Evolutionary conservation across 139 green algal genomes (phyloP).

Genomic region (Ettlia oleoabundans): DNA sequence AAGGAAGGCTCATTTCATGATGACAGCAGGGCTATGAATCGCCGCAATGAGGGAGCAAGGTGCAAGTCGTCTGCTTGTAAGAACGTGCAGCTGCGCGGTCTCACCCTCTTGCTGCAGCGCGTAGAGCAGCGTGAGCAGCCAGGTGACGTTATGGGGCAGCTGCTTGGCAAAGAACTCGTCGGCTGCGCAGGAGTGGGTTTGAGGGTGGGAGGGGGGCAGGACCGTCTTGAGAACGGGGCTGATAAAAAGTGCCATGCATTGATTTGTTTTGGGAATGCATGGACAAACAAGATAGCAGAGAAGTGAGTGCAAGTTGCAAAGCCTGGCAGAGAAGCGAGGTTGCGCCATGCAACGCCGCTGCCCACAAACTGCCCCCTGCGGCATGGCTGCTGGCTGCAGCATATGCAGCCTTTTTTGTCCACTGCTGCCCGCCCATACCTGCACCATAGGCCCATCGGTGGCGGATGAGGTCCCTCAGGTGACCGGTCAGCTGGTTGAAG

Average conservation of each 20-base stretch:
- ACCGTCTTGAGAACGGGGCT: neutral
- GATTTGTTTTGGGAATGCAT: too few relatives aligned
- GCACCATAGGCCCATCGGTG: conserved; percentile 67
- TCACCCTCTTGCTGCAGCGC: conserved; percentile 67
- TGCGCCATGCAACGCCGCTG: too few relatives aligned
- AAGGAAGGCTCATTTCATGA: too few relatives aligned
- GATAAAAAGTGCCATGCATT: neutral
- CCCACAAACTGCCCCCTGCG: too few relatives aligned
- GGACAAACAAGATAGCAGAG: too few relatives aligned
- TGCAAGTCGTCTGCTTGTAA: too few relatives aligned
- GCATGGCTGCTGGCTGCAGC: too few relatives aligned
- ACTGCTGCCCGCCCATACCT: neutral
- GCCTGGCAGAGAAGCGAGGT: too few relatives aligned
- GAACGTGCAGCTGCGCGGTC: too few relatives aligned
- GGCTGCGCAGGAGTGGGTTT: conserved; percentile 18
- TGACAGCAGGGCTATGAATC: too few relatives aligned
- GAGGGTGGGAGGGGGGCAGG: neutral
- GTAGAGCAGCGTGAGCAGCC: conserved; percentile 79
- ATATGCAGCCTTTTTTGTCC: neutral
- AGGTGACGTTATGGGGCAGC: conserved; percentile 84
- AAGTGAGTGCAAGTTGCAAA: too few relatives aligned
- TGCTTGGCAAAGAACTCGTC: conserved; percentile 87
- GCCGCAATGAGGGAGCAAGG: too few relatives aligned
- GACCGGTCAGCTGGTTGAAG: conserved; percentile 49
- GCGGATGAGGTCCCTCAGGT: conserved; percentile 47